Evolutionary conservation across 257 asterid genomes (phyloP).

Genomic region (Lithospermum erythrorhizon): DNA sequence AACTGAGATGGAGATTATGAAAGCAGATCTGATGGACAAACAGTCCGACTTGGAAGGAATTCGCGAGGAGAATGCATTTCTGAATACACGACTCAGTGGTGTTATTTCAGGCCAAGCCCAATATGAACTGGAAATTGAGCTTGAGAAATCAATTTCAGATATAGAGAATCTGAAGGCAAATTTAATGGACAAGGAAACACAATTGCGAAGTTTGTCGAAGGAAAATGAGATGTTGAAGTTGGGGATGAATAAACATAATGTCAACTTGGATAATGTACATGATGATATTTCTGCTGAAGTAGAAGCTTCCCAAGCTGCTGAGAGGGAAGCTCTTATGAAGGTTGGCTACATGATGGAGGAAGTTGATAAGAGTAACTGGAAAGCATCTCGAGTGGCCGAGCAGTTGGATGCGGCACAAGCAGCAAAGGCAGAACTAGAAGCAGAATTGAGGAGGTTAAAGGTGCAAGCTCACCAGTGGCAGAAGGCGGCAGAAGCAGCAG

Average conservation of each 20-base stretch:
- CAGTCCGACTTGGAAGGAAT: slow-evolving; percentile 83
- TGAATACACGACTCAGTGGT: slow-evolving; percentile 32
- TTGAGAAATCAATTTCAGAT: slow-evolving; percentile 26
- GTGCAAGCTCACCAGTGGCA: slow-evolving; percentile 98
- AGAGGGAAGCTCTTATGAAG: slow-evolving; percentile 53
- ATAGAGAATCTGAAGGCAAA: slow-evolving; percentile 32
- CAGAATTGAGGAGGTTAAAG: slow-evolving; percentile 57
- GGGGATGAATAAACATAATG: slow-evolving; percentile 25
- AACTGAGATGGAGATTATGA: slow-evolving; percentile 58
- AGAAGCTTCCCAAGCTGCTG: slow-evolving; percentile 43
- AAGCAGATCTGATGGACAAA: slow-evolving; percentile 79
- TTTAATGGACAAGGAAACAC: slow-evolving; percentile 39
- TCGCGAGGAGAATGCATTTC: slow-evolving; percentile 68
- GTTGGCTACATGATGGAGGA: slow-evolving; percentile 48
- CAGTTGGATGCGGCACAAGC: slow-evolving; percentile 63
- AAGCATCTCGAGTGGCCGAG: slow-evolving; percentile 40
- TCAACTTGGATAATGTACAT: slow-evolving; percentile 11
- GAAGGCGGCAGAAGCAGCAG: slow-evolving; percentile 95
- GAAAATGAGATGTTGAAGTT: slow-evolving; percentile 47
- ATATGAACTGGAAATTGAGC: slow-evolving; percentile 40
- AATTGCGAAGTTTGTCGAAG: slow-evolving; percentile 27
- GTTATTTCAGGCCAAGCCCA: slow-evolving; percentile 22
- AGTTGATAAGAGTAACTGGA: slow-evolving; percentile 45
- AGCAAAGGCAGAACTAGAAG: slow-evolving; percentile 68
- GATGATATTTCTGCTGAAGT: slow-evolving; percentile 24